phyloP scores from a whole-genome alignment of 192 early-diverging fungal genomes.

The Pecoramyces ruminantium region DNA sequence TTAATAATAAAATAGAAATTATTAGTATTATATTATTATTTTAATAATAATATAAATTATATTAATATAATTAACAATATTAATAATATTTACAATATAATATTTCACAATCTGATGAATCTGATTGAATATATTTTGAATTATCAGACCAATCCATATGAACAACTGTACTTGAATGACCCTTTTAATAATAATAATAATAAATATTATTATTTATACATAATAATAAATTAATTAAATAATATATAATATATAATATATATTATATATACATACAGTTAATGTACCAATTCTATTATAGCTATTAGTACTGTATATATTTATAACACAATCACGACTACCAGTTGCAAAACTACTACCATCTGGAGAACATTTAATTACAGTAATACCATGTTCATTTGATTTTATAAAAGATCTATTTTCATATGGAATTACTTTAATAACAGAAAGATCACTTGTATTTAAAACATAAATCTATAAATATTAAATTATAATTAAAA shows the following conservation, averaged over 20 bases:
- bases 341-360: neutral
- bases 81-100: neutral
- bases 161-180: neutral
- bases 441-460: neutral
- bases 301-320: neutral
- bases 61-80: too few species aligned
- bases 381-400: neutral
- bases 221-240: too few species aligned
- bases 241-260: too few species aligned
- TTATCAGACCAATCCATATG: neutral
- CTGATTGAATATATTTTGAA: neutral
- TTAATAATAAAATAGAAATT: too few species aligned
- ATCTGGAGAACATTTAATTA: neutral
- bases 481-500: too few species aligned
- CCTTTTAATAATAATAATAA: too few species aligned
- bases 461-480: neutral
- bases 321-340: neutral
- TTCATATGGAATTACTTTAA: neutral
- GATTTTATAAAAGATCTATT: neutral
- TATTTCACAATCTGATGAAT: neutral
- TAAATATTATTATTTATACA: too few species aligned
- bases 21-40: too few species aligned
- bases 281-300: neutral
- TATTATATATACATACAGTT: neutral
- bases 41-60: too few species aligned